A percentile compares a stretch with the other conserved stretches of the same genome.
These are phyloP conservation scores for Umbellularia californica DNA, from an alignment of 164 flowering plant species.

Conservation along the genomic window DNA sequence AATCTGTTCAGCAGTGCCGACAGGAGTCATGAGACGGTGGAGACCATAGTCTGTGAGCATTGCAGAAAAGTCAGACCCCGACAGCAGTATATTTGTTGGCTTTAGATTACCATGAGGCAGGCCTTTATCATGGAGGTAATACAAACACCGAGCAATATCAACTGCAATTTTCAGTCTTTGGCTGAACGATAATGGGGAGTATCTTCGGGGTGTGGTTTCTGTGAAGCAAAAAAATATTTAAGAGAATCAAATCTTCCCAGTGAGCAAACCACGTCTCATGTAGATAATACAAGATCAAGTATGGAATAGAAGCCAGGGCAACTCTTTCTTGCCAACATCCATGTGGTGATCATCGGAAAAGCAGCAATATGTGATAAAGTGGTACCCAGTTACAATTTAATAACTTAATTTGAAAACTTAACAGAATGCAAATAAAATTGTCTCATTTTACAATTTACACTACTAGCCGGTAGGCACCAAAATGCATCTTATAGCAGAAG, in stretches of 20 bases:
- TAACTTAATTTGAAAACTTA: not conserved
- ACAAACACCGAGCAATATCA: conserved; percentile 74
- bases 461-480: no score
- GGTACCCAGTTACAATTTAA: not conserved
- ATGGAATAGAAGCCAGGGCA: no score
- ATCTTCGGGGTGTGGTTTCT: conserved; percentile 82
- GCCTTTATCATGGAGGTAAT: conserved; percentile 64
- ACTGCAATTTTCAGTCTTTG: conserved; percentile 78
- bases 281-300: no score
- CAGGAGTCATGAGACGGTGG: conserved; percentile 85
- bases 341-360: not conserved
- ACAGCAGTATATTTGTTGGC: conserved; percentile 76
- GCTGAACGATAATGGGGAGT: conserved; percentile 66
- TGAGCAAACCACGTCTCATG: no score
- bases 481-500: no score
- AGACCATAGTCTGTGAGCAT: conserved; percentile 77
- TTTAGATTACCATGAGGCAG: conserved; percentile 90
- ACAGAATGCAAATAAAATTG: no score
- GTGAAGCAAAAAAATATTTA: conserved; percentile 19
- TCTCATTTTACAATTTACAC: no score
- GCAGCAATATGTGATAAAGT: not conserved
- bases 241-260: no score
- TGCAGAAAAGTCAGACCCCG: conserved; percentile 49
- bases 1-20: conserved; percentile 84
- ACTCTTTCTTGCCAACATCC: no score